Conservation (phyloP, 345 rosid genomes). For the Bretschneidera sinensis region DNA sequence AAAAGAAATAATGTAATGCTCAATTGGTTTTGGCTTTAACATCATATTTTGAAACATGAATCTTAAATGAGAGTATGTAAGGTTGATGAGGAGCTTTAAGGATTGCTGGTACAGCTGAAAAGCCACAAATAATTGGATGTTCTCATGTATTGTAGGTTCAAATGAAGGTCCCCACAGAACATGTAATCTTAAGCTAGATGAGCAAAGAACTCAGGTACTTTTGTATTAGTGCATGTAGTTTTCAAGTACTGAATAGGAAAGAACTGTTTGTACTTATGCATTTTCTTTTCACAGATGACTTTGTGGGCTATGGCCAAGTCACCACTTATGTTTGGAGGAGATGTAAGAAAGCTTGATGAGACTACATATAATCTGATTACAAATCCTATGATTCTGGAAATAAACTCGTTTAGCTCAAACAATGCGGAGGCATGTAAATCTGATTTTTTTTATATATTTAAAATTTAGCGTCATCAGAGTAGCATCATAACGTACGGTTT, state of each 20-base stretch:
- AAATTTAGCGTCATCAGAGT: slow-evolving; percentile 5
- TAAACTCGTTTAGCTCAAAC: slow-evolving; percentile 63
- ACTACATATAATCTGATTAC: slow-evolving; percentile 60
- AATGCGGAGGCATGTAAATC: slow-evolving; percentile 61
- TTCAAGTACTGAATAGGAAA: not conserved
- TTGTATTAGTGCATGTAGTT: not conserved
- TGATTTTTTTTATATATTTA: not conserved
- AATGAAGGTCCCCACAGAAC: slow-evolving; percentile 78
- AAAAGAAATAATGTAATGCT: not conserved
- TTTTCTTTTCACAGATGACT: slow-evolving; percentile 57
- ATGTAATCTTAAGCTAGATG: slow-evolving; percentile 53
- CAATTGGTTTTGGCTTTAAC: not conserved
- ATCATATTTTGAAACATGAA: not conserved
- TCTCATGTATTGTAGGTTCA: slow-evolving; percentile 38
- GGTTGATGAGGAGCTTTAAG: no score
- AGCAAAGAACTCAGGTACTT: slow-evolving; percentile 76
- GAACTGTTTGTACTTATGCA: slow-evolving; percentile 7
- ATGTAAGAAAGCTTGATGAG: slow-evolving; percentile 63
- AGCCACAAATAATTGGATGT: slow-evolving; percentile 9
- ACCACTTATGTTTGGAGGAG: slow-evolving; percentile 96
- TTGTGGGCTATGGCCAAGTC: slow-evolving; percentile 93
- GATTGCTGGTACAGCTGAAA: not conserved
- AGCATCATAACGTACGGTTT: slow-evolving; percentile 3
- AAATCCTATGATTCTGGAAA: slow-evolving; percentile 63
- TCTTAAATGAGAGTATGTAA: not conserved